Percentiles rank a stretch among this genome's conserved stretches.
Evolutionary conservation across 371 early-diverging fungal genomes (phyloP).

Genomic region (Coemansia sp.): DNA sequence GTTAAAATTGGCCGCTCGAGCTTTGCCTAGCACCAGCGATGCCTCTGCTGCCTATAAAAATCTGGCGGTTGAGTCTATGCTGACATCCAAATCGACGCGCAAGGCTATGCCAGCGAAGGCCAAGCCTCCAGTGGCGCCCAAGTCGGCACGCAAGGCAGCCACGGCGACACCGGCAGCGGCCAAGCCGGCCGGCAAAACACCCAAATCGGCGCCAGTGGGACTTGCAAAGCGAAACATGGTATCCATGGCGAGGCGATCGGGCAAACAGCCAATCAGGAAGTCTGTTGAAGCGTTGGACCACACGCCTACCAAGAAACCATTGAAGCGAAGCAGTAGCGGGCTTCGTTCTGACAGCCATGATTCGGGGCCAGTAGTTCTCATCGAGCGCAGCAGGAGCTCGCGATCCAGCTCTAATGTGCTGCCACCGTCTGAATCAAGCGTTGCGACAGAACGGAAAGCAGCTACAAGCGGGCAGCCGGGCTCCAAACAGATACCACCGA

Average conservation of each 20-base stretch:
- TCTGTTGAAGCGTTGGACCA: not conserved
- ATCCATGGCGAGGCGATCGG: not conserved
- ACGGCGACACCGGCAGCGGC: not conserved
- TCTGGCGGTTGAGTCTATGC: not conserved
- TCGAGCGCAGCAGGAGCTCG: not conserved
- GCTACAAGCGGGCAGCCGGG: not conserved
- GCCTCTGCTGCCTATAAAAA: not conserved
- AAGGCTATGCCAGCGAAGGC: not conserved
- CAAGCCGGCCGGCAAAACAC: not conserved
- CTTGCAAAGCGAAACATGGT: conserved; percentile 1
- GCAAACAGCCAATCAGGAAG: not conserved
- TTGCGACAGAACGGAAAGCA: not conserved
- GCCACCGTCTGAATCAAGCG: not conserved
- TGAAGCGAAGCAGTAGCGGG: not conserved
- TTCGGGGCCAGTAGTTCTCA: not conserved
- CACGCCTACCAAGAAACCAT: conserved; percentile 4
- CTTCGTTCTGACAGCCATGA: not conserved
- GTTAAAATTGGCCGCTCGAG: not conserved
- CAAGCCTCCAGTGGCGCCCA: not conserved
- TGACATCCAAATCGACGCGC: not conserved
- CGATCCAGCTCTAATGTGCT: not conserved
- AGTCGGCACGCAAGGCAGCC: not conserved
- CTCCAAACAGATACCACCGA: not conserved
- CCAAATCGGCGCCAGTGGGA: conserved; percentile 9
- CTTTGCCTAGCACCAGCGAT: not conserved